Evolutionary conservation across 2,329 filamentous ascomycete genomes (phyloP).

Genomic region (Venturia pyrina): DNA sequence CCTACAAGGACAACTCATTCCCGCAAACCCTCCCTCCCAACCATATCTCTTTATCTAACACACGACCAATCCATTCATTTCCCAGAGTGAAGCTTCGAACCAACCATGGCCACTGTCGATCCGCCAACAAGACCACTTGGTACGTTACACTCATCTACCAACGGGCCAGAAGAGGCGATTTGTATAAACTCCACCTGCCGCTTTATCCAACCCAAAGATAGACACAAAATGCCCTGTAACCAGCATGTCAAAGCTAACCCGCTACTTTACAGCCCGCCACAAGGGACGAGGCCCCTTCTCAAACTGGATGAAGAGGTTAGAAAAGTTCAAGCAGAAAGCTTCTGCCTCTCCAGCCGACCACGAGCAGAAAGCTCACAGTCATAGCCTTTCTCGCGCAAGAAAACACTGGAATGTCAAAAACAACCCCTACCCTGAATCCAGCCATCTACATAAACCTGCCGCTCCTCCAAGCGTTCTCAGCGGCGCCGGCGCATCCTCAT

Average conservation of each 20-base stretch:
- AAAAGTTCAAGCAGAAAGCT: conserved; percentile 71
- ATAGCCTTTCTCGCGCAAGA: conserved; percentile 21
- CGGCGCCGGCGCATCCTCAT: conserved; percentile 36
- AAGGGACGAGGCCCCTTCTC: conserved; percentile 77
- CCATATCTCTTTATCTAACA: background rate
- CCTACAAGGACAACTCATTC: background rate
- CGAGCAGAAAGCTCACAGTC: conserved; percentile 29
- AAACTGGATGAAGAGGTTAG: conserved; percentile 87
- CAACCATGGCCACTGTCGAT: conserved; percentile 35
- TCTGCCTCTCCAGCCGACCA: conserved; percentile 40
- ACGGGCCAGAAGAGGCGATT: background rate
- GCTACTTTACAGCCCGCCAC: conserved; percentile 49
- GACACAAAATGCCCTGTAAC: background rate
- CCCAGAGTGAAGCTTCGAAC: background rate
- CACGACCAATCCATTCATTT: background rate
- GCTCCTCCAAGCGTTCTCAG: conserved; percentile 26
- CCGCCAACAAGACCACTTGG: conserved; percentile 33
- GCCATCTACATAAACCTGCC: conserved; percentile 48
- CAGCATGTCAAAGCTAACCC: conserved; percentile 16
- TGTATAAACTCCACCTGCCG: background rate
- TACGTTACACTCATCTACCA: conserved; percentile 20
- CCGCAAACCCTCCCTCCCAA: background rate
- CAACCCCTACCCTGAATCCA: conserved; percentile 86
- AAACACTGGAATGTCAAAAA: conserved; percentile 61
- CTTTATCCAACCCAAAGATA: background rate